Conservation (phyloP, 1,139 yeast genomes). For the Suhomyces anneliseae region DNA sequence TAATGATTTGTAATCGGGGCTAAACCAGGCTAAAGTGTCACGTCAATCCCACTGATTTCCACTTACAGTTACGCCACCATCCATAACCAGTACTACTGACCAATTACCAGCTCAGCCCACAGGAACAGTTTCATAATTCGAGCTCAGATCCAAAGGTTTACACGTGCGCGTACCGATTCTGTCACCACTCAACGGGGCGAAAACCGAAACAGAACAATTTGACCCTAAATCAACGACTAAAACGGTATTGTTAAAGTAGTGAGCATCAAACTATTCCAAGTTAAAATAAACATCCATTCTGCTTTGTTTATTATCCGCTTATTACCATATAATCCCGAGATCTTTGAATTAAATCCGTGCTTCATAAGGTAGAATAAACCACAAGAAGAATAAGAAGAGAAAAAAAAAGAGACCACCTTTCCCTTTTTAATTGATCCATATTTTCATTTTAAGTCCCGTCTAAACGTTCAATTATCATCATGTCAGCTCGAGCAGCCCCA, state of each 20-base stretch:
- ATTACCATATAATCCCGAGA: too few species aligned
- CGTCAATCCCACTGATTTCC: too few species aligned
- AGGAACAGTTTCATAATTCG: too few species aligned
- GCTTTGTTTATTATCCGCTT: neutral
- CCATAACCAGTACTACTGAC: neutral
- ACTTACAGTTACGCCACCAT: neutral
- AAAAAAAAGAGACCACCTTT: neutral
- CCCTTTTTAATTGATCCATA: too few species aligned
- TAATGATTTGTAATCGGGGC: too few species aligned
- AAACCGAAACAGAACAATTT: neutral
- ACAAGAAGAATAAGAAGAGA: too few species aligned
- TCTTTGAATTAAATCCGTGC: too few species aligned
- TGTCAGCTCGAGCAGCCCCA: constrained; percentile 58
- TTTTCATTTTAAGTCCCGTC: neutral
- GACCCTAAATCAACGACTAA: neutral
- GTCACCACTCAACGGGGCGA: neutral
- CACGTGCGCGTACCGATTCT: neutral
- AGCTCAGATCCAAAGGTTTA: neutral
- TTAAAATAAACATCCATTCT: neutral
- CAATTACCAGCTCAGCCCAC: neutral
- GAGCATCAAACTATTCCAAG: neutral
- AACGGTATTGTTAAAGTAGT: neutral
- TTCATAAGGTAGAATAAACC: too few species aligned
- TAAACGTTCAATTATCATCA: constrained; percentile 13
- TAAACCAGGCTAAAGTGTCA: too few species aligned